phyloP scores from a whole-genome alignment of 148 eudicot species.

The Polygonum aviculare region DNA sequence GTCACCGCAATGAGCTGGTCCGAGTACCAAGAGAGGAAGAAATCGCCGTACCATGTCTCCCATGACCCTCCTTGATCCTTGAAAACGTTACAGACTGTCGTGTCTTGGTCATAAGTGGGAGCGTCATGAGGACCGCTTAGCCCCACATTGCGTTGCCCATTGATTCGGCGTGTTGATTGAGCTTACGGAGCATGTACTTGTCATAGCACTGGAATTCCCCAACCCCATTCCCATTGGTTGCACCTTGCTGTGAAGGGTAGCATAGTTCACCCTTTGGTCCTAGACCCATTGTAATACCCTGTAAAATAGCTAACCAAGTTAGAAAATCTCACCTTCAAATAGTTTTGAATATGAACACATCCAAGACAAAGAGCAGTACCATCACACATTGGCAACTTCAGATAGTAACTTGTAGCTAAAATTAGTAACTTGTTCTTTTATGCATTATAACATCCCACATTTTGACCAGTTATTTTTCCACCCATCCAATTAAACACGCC shows the following conservation, averaged over 20 bases:
- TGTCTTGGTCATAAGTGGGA: constrained; percentile 48
- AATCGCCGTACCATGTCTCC: constrained; percentile 70
- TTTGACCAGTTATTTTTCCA: background rate
- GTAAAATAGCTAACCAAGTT: background rate
- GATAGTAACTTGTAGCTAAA: background rate
- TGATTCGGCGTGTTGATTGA: constrained; percentile 55
- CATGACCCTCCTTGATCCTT: constrained; percentile 72
- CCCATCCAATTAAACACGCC: background rate
- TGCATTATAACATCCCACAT: background rate
- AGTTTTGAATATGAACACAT: no score
- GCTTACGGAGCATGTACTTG: constrained; percentile 51
- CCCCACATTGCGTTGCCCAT: constrained; percentile 69
- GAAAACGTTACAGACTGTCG: constrained; percentile 37
- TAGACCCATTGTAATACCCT: constrained; percentile 70
- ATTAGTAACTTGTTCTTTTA: background rate
- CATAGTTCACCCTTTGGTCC: constrained; percentile 93
- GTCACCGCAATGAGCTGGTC: constrained; percentile 49
- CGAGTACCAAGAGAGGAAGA: constrained; percentile 92
- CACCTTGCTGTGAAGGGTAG: constrained; percentile 48
- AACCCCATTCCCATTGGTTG: constrained; percentile 32
- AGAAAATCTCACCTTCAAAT: background rate
- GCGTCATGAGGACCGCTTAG: constrained; percentile 81
- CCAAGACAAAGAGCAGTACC: no score
- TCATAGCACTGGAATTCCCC: constrained; percentile 94
- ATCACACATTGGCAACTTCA: background rate